Evolutionary conservation across 2,329 filamentous ascomycete genomes (phyloP), one percentile per base, ranked within the genome.

Genomic region (Nakataea oryzae): DNA sequence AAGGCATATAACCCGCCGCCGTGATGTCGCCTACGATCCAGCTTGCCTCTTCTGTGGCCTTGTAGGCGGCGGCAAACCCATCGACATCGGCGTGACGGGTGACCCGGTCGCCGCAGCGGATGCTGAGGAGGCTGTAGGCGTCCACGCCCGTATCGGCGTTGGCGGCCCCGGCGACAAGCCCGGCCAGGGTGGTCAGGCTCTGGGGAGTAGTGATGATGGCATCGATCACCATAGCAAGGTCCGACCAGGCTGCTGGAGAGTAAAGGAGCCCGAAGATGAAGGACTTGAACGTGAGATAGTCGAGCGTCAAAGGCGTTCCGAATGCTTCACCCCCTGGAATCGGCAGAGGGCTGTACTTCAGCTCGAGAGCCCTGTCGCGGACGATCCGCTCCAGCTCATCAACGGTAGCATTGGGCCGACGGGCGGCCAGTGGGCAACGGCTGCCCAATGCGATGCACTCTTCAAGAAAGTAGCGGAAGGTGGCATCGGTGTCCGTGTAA

Each of bases 311-410:
- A 57, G 56, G 59, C 3, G 62, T 59, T 50, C 21, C 26, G 65
- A 57, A 11, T 12, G 11, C 11, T 2, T 26, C 30, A 7, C 30
- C 34, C 24, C 41, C 59, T 3, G 59, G 59, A 28, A 60, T 27
- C 3, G 65, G 58, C 54, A 73, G 58, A 13, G 71, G 71, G 1
- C 63, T 50, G 24, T 64, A 63, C 57, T 69, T 70, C 58, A 71
- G 47, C 11, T 62, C 58, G 2, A 71, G 65, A 32, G 69, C 63
- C 4, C 69, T 62, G 8, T 65, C 62, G 57, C 66, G 66, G 28
- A 69, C 54, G 8, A 65, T 58, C 6, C 64, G 60, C 57, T 72
- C 70, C 24, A 74, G 69, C 17, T 71, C 66, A 12, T 63, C 63
- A 3, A 67, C 69, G 0, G 70, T 72, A 3, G 55, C 54, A 62